A percentile compares a stretch with the other conserved stretches of the same genome.
These are phyloP conservation scores for Nitzschia palea DNA, from an alignment of 108 stramenopile genomes.

Conservation along the genomic window DNA sequence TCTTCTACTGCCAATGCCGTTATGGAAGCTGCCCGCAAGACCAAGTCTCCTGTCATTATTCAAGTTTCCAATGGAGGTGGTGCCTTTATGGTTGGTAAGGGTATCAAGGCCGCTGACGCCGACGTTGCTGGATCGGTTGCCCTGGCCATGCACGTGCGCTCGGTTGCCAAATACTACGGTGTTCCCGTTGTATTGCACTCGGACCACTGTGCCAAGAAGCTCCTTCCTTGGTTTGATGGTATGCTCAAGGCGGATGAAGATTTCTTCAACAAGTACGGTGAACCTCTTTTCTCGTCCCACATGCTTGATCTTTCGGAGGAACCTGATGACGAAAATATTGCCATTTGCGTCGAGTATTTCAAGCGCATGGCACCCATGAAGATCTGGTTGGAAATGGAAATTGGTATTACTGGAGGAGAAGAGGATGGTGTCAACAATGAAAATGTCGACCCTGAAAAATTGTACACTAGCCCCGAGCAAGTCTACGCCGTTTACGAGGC, in stretches of 20 bases:
- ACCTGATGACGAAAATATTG: conserved; percentile 91
- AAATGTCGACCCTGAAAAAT: conserved; percentile 92
- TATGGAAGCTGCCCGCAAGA: conserved; percentile 88
- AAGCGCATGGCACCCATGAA: conserved; percentile 90
- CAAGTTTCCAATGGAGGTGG: conserved; percentile 93
- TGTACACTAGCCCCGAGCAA: conserved; percentile 97
- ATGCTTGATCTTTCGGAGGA: conserved; percentile 95
- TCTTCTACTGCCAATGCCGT: conserved; percentile 91
- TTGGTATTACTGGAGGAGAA: conserved; percentile 98
- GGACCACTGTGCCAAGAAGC: conserved; percentile 96
- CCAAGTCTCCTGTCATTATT: conserved; percentile 90
- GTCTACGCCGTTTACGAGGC: conserved; percentile 88
- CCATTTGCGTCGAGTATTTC: conserved; percentile 93
- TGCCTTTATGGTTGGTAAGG: conserved; percentile 88
- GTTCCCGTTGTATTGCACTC: conserved; percentile 96
- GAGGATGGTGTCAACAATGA: conserved; percentile 98
- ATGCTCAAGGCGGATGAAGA: conserved; percentile 95
- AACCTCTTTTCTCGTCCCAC: conserved; percentile 91
- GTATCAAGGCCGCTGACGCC: conserved; percentile 81
- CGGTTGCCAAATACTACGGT: conserved; percentile 95
- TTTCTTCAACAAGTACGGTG: conserved; percentile 86
- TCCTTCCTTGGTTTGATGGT: conserved; percentile 94
- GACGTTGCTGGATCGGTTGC: conserved; percentile 90
- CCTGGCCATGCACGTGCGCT: conserved; percentile 93
- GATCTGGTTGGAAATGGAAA: conserved; percentile 98